Evolutionary conservation across 1,284 basidiomycete species (phyloP).

Genomic region (Exsudoporus floridanus): DNA sequence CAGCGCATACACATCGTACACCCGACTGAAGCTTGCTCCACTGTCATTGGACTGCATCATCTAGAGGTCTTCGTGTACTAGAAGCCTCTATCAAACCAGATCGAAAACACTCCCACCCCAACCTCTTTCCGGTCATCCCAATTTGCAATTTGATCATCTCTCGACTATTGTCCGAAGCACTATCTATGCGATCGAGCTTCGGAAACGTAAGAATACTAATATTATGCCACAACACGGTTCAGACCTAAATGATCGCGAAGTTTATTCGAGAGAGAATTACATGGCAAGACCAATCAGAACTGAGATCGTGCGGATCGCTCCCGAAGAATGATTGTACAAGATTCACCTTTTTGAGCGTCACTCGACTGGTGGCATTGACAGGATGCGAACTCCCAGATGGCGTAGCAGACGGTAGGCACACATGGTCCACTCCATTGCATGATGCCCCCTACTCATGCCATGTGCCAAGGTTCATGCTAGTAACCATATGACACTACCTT

Average conservation of each 20-base stretch:
- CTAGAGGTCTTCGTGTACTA: not conserved
- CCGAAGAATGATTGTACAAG: too few species aligned
- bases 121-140: not conserved
- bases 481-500: not conserved
- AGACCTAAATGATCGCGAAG: too few species aligned
- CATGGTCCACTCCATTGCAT: not conserved
- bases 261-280: too few species aligned
- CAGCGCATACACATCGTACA: not conserved
- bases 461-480: too few species aligned
- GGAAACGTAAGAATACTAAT: too few species aligned
- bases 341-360: not conserved
- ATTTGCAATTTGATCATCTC: not conserved
- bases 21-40: not conserved
- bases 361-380: not conserved
- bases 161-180: not conserved
- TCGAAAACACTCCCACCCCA: too few species aligned
- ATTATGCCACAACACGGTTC: too few species aligned
- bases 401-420: not conserved
- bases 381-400: too few species aligned
- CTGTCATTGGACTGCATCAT: not conserved
- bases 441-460: too few species aligned
- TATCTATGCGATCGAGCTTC: not conserved
- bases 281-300: not conserved
- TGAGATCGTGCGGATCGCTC: not conserved
- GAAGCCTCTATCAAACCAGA: not conserved